Conservation (phyloP, 2,329 filamentous ascomycete species). For the Diaporthe citrichinensis region DNA sequence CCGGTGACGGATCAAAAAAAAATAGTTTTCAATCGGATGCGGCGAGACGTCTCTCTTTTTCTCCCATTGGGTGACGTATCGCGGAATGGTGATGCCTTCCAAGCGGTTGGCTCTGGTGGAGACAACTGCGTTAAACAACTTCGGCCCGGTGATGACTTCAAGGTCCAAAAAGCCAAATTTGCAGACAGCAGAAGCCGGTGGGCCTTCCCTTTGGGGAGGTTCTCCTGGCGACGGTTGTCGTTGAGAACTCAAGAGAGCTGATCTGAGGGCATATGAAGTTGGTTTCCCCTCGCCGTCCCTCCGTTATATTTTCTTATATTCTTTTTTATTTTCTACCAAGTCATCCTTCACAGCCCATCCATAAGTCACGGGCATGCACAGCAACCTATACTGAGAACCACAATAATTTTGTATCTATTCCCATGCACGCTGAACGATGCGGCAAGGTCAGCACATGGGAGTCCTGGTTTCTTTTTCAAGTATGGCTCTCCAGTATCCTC, state of each 20-base stretch:
- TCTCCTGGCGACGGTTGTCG: slow-evolving; percentile 49
- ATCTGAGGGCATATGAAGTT: slow-evolving; percentile 53
- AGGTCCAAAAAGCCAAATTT: slow-evolving; percentile 59
- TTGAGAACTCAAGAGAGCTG: slow-evolving; percentile 59
- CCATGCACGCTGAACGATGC: neutral
- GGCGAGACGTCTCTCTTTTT: slow-evolving; percentile 33
- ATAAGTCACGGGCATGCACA: neutral
- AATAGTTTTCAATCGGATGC: slow-evolving; percentile 60
- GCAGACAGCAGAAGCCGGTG: slow-evolving; percentile 52
- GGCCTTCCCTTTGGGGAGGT: slow-evolving; percentile 22
- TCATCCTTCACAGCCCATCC: neutral
- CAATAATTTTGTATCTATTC: neutral
- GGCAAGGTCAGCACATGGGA: neutral
- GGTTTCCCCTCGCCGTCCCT: neutral
- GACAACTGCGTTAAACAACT: slow-evolving; percentile 33
- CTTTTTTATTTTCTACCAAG: neutral
- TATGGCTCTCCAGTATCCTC: neutral
- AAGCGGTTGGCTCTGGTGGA: slow-evolving; percentile 24
- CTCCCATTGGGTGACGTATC: neutral
- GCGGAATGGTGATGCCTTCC: slow-evolving; percentile 11
- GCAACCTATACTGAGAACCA: neutral
- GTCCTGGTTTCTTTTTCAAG: neutral
- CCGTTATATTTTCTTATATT: neutral
- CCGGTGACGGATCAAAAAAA: slow-evolving; percentile 46
- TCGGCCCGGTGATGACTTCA: slow-evolving; percentile 54